Conservation (phyloP, 2,329 filamentous ascomycete genomes). For the Cordyceps sp. region DNA sequence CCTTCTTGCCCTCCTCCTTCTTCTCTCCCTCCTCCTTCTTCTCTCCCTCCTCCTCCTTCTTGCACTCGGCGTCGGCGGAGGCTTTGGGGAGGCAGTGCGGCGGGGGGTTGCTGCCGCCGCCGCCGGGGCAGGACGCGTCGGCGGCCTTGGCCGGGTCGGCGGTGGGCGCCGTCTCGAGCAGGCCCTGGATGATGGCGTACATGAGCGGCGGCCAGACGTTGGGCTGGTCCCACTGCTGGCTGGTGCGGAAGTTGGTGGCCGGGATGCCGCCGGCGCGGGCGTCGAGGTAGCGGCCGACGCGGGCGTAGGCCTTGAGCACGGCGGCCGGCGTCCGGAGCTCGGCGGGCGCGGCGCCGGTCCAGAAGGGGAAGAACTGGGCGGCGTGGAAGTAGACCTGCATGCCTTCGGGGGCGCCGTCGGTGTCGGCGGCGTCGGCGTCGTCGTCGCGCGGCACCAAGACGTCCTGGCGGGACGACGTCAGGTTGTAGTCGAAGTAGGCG, state of each 20-base stretch:
- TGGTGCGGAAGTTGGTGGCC: constrained; percentile 42
- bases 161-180: constrained; percentile 41
- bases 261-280: constrained; percentile 38
- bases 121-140: no score
- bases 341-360: constrained; percentile 45
- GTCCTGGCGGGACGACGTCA: constrained; percentile 39
- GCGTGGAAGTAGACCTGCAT: constrained; percentile 40
- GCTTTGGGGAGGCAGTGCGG: constrained; percentile 8
- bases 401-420: constrained; percentile 29
- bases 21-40: no score
- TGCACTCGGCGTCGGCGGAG: no score
- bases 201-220: constrained; percentile 55
- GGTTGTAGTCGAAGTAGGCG: constrained; percentile 55
- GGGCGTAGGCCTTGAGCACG: constrained; percentile 34
- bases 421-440: constrained; percentile 16
- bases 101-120: no score
- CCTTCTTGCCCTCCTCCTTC: no score
- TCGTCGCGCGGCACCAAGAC: constrained; percentile 33
- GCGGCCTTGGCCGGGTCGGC: constrained; percentile 31
- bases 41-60: no score
- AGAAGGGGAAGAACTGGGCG: constrained; percentile 52
- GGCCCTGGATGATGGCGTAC: constrained; percentile 45
- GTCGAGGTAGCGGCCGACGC: constrained; percentile 35
- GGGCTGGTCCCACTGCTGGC: constrained; percentile 55
- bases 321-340: constrained; percentile 42